A percentile compares a stretch with the other conserved stretches of the same genome.
Conservation (phyloP, 257 asterid species). For the Eustoma russellianum region DNA sequence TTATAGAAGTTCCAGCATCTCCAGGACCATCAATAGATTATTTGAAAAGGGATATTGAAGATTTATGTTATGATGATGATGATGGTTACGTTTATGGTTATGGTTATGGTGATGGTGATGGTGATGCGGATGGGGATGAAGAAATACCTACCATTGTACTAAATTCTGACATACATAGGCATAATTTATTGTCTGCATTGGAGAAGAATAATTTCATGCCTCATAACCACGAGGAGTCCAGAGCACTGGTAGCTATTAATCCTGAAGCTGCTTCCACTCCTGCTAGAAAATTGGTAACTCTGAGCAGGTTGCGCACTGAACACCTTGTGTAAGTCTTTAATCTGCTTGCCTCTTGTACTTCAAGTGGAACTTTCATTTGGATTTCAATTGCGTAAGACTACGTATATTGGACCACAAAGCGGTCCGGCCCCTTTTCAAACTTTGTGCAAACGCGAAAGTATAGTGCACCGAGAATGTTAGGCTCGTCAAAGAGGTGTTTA, state of each 20-base stretch:
- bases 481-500: neutral
- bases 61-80: constrained; percentile 10
- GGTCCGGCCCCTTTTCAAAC: too few relatives aligned
- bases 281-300: constrained; percentile 13
- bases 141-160: constrained; percentile 27
- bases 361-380: constrained; percentile 2
- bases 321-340: constrained; percentile 24
- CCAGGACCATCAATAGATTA: constrained; percentile 20
- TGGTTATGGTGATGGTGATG: constrained; percentile 13
- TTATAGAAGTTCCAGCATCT: constrained; percentile 47
- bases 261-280: constrained; percentile 13
- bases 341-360: too few relatives aligned
- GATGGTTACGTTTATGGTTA: constrained; percentile 19
- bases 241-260: constrained; percentile 17
- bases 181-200: constrained; percentile 4
- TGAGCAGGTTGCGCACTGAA: constrained; percentile 10
- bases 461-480: too few relatives aligned
- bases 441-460: too few relatives aligned
- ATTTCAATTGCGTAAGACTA: neutral
- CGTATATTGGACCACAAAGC: too few relatives aligned
- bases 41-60: constrained; percentile 28
- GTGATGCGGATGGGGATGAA: constrained; percentile 18
- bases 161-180: constrained; percentile 11
- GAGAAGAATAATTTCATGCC: constrained; percentile 2
- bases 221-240: constrained; percentile 13